phyloP scores from a whole-genome alignment of 2,329 filamentous ascomycete species.

The Simplicillium sp. region DNA sequence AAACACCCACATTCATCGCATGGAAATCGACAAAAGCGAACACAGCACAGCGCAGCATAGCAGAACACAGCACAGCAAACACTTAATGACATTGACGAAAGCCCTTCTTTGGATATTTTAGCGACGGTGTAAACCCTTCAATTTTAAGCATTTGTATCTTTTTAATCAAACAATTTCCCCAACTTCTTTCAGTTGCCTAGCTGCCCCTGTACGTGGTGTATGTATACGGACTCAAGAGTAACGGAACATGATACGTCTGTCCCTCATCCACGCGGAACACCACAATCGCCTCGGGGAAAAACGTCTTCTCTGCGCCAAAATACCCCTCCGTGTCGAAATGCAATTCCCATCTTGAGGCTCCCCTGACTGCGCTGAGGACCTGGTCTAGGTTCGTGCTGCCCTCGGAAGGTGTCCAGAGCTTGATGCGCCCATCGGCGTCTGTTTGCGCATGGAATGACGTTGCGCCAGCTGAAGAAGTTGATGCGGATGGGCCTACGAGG shows the following conservation, averaged over 20 bases:
- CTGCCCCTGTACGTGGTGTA: constrained; percentile 78
- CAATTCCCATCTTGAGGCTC: constrained; percentile 53
- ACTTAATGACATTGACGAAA: constrained; percentile 9
- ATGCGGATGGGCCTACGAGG: constrained; percentile 37
- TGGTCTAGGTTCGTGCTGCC: constrained; percentile 44
- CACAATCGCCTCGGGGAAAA: constrained; percentile 51
- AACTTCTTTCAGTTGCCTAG: no score
- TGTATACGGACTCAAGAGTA: constrained; percentile 68
- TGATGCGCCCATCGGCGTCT: constrained; percentile 67
- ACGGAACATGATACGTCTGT: constrained; percentile 71
- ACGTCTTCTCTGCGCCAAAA: constrained; percentile 54
- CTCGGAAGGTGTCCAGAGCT: constrained; percentile 51
- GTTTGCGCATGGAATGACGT: constrained; percentile 32
- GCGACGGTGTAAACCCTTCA: constrained; percentile 12
- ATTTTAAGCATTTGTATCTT: no score
- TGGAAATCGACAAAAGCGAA: no score
- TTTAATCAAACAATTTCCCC: no score
- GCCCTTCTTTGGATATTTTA: constrained; percentile 4
- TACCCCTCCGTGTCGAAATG: constrained; percentile 65
- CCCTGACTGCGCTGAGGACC: constrained; percentile 35
- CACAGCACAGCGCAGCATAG: no score
- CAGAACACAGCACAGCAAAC: no score
- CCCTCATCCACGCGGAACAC: constrained; percentile 42
- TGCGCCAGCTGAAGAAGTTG: constrained; percentile 8
- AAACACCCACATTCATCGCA: no score